phyloP scores from a whole-genome alignment of 2,329 filamentous ascomycete genomes.

The Xylaria sp. region DNA sequence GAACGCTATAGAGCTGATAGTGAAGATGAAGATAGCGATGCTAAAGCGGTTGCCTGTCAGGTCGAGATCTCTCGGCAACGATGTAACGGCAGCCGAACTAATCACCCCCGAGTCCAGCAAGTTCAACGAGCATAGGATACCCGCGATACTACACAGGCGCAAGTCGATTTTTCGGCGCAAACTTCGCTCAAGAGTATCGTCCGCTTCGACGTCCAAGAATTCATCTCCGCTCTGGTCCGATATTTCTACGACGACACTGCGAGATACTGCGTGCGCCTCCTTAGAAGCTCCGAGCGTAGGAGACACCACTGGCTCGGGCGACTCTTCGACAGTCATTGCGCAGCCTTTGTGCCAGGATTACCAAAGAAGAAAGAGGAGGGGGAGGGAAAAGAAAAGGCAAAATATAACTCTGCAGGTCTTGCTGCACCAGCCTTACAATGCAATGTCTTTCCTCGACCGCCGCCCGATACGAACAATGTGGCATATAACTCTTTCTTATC shows the following conservation, averaged over 20 bases:
- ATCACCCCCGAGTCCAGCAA: slow-evolving; percentile 74
- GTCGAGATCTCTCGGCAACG: slow-evolving; percentile 67
- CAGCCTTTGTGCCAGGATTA: not conserved
- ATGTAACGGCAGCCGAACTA: slow-evolving; percentile 71
- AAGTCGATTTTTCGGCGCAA: slow-evolving; percentile 68
- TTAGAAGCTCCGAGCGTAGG: not conserved
- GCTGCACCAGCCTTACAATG: not conserved
- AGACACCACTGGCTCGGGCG: not conserved
- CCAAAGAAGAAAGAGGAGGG: too few species aligned
- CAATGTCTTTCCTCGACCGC: not conserved
- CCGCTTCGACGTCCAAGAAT: slow-evolving; percentile 17
- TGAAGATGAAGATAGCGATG: slow-evolving; percentile 76
- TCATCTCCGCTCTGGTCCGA: slow-evolving; percentile 8
- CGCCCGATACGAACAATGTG: not conserved
- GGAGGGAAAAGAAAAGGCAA: not conserved
- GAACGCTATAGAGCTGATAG: slow-evolving; percentile 69
- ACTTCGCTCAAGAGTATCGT: slow-evolving; percentile 33
- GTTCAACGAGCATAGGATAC: slow-evolving; percentile 72
- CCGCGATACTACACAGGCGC: slow-evolving; percentile 72
- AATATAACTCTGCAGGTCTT: not conserved
- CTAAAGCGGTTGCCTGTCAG: slow-evolving; percentile 71
- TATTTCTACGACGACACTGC: slow-evolving; percentile 25
- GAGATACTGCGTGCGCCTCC: slow-evolving; percentile 17
- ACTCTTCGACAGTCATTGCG: slow-evolving; percentile 8
- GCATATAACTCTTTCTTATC: slow-evolving; percentile 11